Percentiles rank a stretch among this genome's conserved stretches.
These are phyloP conservation scores for Crithidia bombi DNA, from an alignment of 208 protist genomes.

Conservation along the genomic window DNA sequence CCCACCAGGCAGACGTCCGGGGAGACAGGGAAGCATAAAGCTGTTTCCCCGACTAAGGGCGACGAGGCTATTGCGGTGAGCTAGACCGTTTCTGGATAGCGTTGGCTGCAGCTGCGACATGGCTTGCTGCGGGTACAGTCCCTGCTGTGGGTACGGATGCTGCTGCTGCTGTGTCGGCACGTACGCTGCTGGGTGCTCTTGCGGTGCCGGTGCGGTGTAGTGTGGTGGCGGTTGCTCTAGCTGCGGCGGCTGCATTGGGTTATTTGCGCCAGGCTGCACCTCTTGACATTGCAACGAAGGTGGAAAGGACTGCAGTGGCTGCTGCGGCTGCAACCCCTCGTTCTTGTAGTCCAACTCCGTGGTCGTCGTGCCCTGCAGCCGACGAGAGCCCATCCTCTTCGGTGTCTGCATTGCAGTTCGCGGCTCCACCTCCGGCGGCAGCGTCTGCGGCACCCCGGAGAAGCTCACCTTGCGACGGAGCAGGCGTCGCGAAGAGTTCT, in stretches of 20 bases:
- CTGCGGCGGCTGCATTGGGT: no score
- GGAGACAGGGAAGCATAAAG: not conserved
- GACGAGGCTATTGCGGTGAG: not conserved
- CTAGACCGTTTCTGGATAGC: not conserved
- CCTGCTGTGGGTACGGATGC: not conserved
- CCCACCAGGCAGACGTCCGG: not conserved
- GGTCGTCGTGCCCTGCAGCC: not conserved
- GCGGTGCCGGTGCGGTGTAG: not conserved
- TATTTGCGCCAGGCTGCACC: no score
- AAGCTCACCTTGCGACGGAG: slow-evolving; percentile 21
- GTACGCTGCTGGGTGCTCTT: no score
- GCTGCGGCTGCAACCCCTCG: not conserved
- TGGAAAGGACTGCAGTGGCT: not conserved
- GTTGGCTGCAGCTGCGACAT: not conserved
- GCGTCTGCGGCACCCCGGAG: slow-evolving; percentile 16
- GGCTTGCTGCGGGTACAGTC: not conserved
- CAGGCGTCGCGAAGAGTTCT: slow-evolving; percentile 11
- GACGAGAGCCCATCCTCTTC: slow-evolving; percentile 3
- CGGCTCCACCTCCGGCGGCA: slow-evolving; percentile 10
- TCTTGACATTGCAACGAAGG: not conserved
- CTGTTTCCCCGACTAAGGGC: slow-evolving; percentile 3
- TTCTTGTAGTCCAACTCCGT: not conserved
- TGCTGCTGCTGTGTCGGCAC: not conserved
- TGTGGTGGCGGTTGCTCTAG: not conserved
- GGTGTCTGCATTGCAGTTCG: slow-evolving; percentile 1